Evolutionary conservation across 495 filamentous ascomycete genomes (phyloP), one percentile per base, ranked within the genome.

Genomic region (Bacidia gigantensis): DNA sequence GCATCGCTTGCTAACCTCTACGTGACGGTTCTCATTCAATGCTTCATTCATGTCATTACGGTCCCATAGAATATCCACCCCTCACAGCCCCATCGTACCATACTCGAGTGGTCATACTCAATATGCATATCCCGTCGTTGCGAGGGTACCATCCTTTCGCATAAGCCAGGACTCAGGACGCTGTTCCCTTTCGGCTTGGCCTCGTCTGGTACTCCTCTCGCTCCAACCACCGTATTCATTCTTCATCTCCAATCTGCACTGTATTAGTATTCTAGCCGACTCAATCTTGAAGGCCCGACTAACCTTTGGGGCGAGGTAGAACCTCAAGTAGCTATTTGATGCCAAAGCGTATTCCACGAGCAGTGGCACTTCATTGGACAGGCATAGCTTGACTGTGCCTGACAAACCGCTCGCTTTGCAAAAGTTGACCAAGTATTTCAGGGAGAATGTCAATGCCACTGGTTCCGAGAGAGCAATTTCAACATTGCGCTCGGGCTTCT

Each of bases 401-500:
- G 88, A 92, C 50, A 99, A 72, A 49, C 82, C 80, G 63, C 84
- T 83, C 35, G 92, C 92, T 76, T 99, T 99, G 82, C 92, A 97
- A 75, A 99, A 99, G 77, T 95, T 95, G 78, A 93, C 87, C 3
- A 99, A 81, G 72, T 99, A 99, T 70, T 99, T 99, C 59, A 97
- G 85, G 42, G 92, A 96, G 78, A 99, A 99, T 26, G 90, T 99
- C 41, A 99, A 80, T 43, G 86, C 74, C 54, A 97, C 93, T 51
- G 93, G 87, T 73, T 99, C 92, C 43, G 80, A 82, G 46, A 99
- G 80, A 57, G 85, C 79, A 59, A 99, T 95, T 54, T 87, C 80
- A 62, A 96, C 82, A 62, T 89, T 86, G 61, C 82, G 69, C 0
- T 84, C 80, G 32, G 87, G 81, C 74, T 96, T 95, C 24, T 99